phyloP scores from a whole-genome alignment of 208 protist genomes.

The Acanthamoeba divionensis region DNA sequence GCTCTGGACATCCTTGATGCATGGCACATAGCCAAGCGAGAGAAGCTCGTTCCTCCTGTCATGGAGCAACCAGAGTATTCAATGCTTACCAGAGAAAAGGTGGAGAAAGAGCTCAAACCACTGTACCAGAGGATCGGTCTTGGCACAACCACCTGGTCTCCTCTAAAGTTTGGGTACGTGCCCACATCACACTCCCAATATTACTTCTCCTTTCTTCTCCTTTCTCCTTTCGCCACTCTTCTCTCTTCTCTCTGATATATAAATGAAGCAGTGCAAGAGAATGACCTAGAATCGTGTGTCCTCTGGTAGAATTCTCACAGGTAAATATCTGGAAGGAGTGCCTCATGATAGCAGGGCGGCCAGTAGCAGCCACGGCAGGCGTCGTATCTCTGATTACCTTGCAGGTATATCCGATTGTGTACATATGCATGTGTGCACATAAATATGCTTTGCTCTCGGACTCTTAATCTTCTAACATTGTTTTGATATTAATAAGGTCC shows the following conservation, averaged over 20 bases:
- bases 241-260: too few relatives aligned
- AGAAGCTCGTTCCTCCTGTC: conserved; percentile 47
- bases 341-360: conserved; percentile 22
- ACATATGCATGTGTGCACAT: background rate
- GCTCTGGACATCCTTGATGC: conserved; percentile 58
- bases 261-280: too few relatives aligned
- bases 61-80: conserved; percentile 65
- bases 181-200: background rate
- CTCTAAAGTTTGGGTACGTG: conserved; percentile 47
- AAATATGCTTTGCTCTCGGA: background rate
- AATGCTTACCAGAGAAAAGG: background rate
- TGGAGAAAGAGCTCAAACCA: conserved; percentile 58
- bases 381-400: background rate
- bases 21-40: conserved; percentile 29
- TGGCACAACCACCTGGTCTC: conserved; percentile 61
- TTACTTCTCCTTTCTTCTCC: background rate
- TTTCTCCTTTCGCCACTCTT: too few relatives aligned
- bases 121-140: conserved; percentile 51
- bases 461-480: background rate
- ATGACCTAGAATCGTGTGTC: background rate
- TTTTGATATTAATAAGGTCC: too few relatives aligned
- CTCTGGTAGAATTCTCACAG: conserved; percentile 39
- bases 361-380: background rate
- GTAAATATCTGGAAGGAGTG: conserved; percentile 54
- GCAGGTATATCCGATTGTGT: background rate